Evolutionary conservation across 805 yeast species (phyloP).

Genomic region (Citeromyces nyonsensis): DNA sequence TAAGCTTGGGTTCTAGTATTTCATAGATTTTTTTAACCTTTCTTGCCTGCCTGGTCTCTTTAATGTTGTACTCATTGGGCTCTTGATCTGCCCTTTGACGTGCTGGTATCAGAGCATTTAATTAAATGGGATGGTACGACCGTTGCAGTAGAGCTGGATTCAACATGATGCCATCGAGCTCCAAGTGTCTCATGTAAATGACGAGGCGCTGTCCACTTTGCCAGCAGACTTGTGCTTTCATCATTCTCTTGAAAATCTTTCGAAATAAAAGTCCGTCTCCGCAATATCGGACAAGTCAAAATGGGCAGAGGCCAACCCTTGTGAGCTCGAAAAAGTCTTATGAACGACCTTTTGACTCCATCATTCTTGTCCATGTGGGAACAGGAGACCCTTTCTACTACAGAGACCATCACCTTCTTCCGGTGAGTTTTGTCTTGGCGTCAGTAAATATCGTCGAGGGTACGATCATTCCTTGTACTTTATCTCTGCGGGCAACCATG

Average conservation of each 20-base stretch:
- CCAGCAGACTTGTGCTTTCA: conserved; percentile 46
- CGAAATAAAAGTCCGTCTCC: conserved; percentile 59
- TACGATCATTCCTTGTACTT: conserved; percentile 89
- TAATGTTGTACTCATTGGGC: no score
- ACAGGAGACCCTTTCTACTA: conserved; percentile 57
- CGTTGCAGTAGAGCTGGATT: conserved; percentile 95
- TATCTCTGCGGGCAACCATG: conserved; percentile 67
- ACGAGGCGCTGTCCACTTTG: conserved; percentile 50
- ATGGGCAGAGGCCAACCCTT: conserved; percentile 81
- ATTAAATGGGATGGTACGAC: no score
- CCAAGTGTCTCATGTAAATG: conserved; percentile 67
- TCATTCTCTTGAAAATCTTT: conserved; percentile 52
- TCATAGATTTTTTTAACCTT: no score
- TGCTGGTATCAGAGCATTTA: no score
- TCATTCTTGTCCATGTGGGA: conserved; percentile 75
- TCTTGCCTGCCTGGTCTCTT: no score
- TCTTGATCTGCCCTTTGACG: no score
- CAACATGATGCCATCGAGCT: conserved; percentile 66
- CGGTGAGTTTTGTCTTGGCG: conserved; percentile 54
- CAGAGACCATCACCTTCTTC: conserved; percentile 41
- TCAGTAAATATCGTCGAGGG: conserved; percentile 55
- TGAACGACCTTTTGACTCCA: conserved; percentile 26
- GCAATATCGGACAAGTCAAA: conserved; percentile 49
- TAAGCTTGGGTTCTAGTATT: no score
- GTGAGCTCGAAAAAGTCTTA: conserved; percentile 49